Base-by-base conservation (phyloP, 2,329 filamentous ascomycete genomes). In the Bipolaris cookei region DNA sequence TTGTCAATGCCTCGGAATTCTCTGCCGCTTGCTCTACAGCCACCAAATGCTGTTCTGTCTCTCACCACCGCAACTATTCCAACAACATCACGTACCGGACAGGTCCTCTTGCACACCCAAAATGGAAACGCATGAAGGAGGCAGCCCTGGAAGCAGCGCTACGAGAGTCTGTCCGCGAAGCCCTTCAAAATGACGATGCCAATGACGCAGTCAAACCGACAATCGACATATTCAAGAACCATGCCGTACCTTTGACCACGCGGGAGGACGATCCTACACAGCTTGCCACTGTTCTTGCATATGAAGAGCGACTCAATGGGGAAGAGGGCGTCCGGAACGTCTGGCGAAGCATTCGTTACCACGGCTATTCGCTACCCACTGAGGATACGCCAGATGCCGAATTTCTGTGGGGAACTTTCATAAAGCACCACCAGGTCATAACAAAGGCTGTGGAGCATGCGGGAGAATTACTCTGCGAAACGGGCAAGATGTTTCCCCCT, bases 361-460 rank as follows among this genome's bases (percentile, higher is more conserved):
- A 75, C 21, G 64, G 69, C 2, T 65, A 82, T 21, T 64, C 72
- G 20, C 59, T 84, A 10, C 81, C 81, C 13, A 73, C 66, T 2
- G 59, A 64, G 11, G 77, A 78, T 16, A 69, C 65, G 14, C 50
- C 58, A n/a, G 62, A 77, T 4, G 78, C 80, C 16, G 69, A 77
- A 7, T 69, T 68, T 11, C 58, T 85, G 6, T 84, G 83, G 83
- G 67, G 68, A 0, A 77, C 73, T 0, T 79, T 84, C 45, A 60
- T 83, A 43, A 71, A 74, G 48, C 56, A 78, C 34, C 54, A 62
- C 7, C 38, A 64, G 6, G 61, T 81, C 2, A 64, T 82, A 2
- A 35, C 70, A 5, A 65, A 75, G 10, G 60, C 83, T 8, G 67
- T 78, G 11, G 58, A 70, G 1, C 77, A 83, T 64, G 80, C 77